These are phyloP conservation scores for Xylona heveae DNA, from an alignment of 495 filamentous ascomycete genomes.

Conservation along the genomic window DNA sequence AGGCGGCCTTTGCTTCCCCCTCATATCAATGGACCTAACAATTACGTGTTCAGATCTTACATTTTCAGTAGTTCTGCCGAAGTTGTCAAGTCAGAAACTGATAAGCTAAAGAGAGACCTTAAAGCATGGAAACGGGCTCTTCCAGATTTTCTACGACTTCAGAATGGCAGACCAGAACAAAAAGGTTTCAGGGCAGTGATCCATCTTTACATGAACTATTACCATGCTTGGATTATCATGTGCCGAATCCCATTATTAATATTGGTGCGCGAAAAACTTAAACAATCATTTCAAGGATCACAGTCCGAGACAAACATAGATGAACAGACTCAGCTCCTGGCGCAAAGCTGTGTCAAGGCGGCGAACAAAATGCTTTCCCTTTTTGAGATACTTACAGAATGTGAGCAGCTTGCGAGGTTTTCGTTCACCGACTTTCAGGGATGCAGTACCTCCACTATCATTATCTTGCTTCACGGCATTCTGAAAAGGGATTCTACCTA, in stretches of 20 bases:
- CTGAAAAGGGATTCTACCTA: constrained; percentile 11
- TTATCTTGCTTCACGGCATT: constrained; percentile 12
- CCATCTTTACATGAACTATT: constrained; percentile 13
- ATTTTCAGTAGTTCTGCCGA: too few relatives aligned
- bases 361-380: constrained; percentile 9
- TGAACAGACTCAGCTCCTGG: too few relatives aligned
- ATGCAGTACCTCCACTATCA: constrained; percentile 15
- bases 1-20: too few relatives aligned
- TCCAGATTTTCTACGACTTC: constrained; percentile 8
- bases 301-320: too few relatives aligned
- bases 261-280: constrained; percentile 5
- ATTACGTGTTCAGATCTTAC: too few relatives aligned
- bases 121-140: constrained; percentile 11
- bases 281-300: too few relatives aligned
- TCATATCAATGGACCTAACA: too few relatives aligned
- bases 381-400: constrained; percentile 8
- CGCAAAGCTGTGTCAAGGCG: constrained; percentile 8
- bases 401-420: constrained; percentile 9
- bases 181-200: constrained; percentile 9
- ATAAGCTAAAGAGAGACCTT: too few relatives aligned
- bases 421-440: constrained; percentile 17
- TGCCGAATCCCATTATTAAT: constrained; percentile 10
- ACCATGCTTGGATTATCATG: constrained; percentile 12
- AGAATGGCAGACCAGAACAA: constrained; percentile 7
- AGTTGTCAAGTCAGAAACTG: too few relatives aligned